Evolutionary conservation across 805 yeast species (phyloP).

Genomic region (Pichia membranifaciens): DNA sequence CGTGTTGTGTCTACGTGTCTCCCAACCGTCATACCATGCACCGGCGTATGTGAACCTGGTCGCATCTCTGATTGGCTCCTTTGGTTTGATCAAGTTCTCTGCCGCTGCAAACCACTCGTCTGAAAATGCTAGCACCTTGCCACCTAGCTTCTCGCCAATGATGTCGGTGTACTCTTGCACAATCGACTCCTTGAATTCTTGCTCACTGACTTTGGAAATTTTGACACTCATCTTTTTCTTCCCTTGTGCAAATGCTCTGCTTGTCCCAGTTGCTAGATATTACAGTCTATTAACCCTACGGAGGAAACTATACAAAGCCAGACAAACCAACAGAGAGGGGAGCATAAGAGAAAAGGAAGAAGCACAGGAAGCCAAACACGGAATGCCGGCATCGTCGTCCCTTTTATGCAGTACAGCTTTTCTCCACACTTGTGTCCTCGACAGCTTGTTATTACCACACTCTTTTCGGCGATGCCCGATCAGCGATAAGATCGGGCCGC

Average conservation of each 20-base stretch:
- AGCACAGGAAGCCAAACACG: too few relatives aligned
- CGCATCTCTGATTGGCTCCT: conserved; percentile 74
- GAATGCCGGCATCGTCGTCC: too few relatives aligned
- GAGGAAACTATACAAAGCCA: too few relatives aligned
- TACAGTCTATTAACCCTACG: too few relatives aligned
- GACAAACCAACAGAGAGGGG: too few relatives aligned
- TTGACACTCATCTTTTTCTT: not conserved
- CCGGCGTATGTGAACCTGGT: conserved; percentile 78
- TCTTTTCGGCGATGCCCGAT: conserved; percentile 2
- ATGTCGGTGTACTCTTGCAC: conserved; percentile 65
- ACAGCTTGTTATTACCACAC: not conserved
- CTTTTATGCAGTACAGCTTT: too few relatives aligned
- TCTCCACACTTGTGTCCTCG: too few relatives aligned
- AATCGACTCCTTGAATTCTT: conserved; percentile 41
- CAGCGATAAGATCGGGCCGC: not conserved
- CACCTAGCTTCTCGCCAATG: conserved; percentile 79
- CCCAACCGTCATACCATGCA: conserved; percentile 99
- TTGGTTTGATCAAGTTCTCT: conserved; percentile 74
- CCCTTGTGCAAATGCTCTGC: too few relatives aligned
- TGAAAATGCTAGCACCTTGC: conserved; percentile 58
- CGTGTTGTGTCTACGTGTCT: conserved; percentile 87
- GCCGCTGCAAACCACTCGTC: conserved; percentile 98
- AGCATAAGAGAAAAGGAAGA: too few relatives aligned
- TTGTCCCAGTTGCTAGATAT: too few relatives aligned
- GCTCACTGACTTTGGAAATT: conserved; percentile 22